A percentile compares a stretch with the other conserved stretches of the same genome.
Conservation (phyloP, 148 eudicot genomes). For the Fagopyrum esculentum region DNA sequence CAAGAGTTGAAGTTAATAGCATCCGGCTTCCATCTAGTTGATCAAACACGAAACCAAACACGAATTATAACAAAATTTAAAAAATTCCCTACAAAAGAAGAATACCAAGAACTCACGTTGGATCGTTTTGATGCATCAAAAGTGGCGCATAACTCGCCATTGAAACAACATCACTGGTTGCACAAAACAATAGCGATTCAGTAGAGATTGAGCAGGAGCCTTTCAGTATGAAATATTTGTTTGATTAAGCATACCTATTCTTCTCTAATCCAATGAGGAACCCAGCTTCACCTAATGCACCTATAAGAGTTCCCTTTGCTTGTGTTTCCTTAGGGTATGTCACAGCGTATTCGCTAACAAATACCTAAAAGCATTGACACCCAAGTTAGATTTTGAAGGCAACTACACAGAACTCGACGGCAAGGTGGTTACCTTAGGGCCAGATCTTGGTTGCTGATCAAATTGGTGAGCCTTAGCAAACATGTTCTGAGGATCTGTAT, state of each 20-base stretch:
- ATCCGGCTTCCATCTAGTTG: slow-evolving; percentile 11
- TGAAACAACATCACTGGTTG: not conserved
- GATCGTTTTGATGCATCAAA: slow-evolving; percentile 8
- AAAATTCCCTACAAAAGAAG: not conserved
- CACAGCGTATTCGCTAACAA: slow-evolving; percentile 86
- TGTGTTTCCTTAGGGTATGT: slow-evolving; percentile 28
- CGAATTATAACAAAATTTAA: not conserved
- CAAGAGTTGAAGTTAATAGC: slow-evolving; percentile 10
- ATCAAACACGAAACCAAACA: not conserved
- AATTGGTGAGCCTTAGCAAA: slow-evolving; percentile 38
- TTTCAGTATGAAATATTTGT: not conserved
- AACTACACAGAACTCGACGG: not conserved
- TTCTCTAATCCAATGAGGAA: slow-evolving; percentile 70
- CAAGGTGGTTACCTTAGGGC: slow-evolving; percentile 41
- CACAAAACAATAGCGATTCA: not conserved
- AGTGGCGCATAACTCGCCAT: slow-evolving; percentile 14
- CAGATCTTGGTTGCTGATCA: slow-evolving; percentile 32
- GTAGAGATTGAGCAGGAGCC: too few species aligned
- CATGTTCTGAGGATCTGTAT: slow-evolving; percentile 26
- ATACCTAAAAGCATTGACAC: slow-evolving; percentile 39
- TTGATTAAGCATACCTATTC: slow-evolving; percentile 34
- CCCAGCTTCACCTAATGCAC: slow-evolving; percentile 76
- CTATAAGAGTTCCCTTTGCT: slow-evolving; percentile 42
- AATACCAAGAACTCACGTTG: not conserved
- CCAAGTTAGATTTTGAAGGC: not conserved